Percentiles rank a stretch among this genome's conserved stretches.
Evolutionary conservation across 768 basidiomycete genomes (phyloP).

Genomic region (Omphalotus guepiniiformis): DNA sequence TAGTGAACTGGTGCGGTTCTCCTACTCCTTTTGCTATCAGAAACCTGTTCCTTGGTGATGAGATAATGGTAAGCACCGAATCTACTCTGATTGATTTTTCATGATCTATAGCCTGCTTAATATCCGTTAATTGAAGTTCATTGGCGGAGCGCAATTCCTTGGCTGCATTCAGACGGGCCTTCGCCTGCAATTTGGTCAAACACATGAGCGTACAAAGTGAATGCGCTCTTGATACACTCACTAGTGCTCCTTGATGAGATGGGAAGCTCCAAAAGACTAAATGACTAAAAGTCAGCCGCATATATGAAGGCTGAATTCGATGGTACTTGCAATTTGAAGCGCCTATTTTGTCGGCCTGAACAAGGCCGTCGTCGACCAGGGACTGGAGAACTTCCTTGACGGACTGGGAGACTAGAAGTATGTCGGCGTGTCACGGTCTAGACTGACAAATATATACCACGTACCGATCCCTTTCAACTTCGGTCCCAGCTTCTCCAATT

Average conservation of each 20-base stretch:
- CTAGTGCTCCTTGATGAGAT: constrained; percentile 78
- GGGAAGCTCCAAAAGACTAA: constrained; percentile 96
- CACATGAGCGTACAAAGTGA: not conserved
- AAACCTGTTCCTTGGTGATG: not conserved
- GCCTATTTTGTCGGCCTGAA: constrained; percentile 89
- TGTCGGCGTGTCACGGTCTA: not conserved
- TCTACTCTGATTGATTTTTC: constrained; percentile 55
- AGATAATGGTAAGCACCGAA: constrained; percentile 37
- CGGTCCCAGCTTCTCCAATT: constrained; percentile 84
- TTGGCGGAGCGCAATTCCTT: constrained; percentile 41
- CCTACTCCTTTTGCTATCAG: constrained; percentile 42
- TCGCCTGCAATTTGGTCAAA: constrained; percentile 39
- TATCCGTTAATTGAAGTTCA: constrained; percentile 46
- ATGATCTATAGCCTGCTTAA: constrained; percentile 39
- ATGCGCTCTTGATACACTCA: constrained; percentile 25
- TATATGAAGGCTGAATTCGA: not conserved
- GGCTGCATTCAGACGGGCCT: constrained; percentile 46
- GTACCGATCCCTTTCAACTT: constrained; percentile 90
- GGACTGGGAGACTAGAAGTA: constrained; percentile 68
- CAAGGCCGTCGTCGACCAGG: constrained; percentile 81
- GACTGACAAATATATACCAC: not conserved
- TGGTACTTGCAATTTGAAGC: constrained; percentile 84
- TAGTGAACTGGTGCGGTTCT: constrained; percentile 50
- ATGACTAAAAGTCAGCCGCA: not conserved
- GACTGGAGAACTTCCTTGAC: constrained; percentile 91